Conservation (phyloP, 2,329 filamentous ascomycete species). For the Fulvia fulva region DNA sequence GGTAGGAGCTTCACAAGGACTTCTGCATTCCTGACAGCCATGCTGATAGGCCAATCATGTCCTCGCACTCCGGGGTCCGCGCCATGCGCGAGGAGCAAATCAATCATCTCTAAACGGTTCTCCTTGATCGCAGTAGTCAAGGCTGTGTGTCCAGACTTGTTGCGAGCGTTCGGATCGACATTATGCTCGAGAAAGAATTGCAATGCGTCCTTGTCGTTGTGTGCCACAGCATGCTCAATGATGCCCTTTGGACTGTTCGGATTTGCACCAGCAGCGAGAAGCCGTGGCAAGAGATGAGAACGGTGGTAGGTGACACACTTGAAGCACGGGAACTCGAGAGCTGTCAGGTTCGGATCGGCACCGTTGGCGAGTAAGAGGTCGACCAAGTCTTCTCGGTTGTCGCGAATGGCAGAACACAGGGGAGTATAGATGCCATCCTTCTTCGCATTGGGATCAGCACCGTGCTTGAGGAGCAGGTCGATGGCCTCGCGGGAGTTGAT, state of each 20-base stretch:
- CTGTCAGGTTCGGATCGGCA: constrained; percentile 52
- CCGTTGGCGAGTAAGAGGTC: constrained; percentile 53
- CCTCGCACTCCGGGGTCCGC: constrained; percentile 61
- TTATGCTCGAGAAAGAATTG: constrained; percentile 59
- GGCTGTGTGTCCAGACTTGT: constrained; percentile 54
- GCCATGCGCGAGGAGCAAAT: constrained; percentile 55
- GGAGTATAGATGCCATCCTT: constrained; percentile 65
- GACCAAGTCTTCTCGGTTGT: constrained; percentile 61
- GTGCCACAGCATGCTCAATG: constrained; percentile 59
- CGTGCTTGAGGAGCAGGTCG: constrained; percentile 58
- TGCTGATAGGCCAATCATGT: constrained; percentile 66
- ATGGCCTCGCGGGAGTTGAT: constrained; percentile 60
- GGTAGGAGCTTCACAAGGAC: constrained; percentile 59
- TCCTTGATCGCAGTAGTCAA: constrained; percentile 64
- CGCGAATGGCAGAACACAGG: constrained; percentile 64
- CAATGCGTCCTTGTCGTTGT: constrained; percentile 59
- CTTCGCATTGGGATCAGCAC: constrained; percentile 59
- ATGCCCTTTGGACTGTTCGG: constrained; percentile 60
- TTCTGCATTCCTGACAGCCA: constrained; percentile 60
- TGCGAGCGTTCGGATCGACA: constrained; percentile 58
- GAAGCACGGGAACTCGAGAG: constrained; percentile 63
- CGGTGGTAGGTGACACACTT: constrained; percentile 66
- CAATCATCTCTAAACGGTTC: constrained; percentile 56
- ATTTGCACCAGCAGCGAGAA: constrained; percentile 59
- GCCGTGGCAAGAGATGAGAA: constrained; percentile 55